Evolutionary conservation across 768 basidiomycete genomes (phyloP).

Genomic region (Rossbeevera mucosa): DNA sequence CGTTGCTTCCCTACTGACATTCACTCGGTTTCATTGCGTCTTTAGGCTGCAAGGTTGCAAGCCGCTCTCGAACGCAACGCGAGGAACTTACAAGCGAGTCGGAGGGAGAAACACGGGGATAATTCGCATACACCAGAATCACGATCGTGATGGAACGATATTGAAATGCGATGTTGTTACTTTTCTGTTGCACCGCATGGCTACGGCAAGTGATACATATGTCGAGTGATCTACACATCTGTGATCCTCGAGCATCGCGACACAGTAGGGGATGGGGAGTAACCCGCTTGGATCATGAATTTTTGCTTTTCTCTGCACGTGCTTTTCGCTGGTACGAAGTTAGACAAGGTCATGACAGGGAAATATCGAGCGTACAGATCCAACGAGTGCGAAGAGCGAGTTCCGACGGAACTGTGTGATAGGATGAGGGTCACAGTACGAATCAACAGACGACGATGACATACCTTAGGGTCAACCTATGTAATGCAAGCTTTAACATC

Average conservation of each 20-base stretch:
- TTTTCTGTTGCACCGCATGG: constrained; percentile 18
- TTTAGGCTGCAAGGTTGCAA: constrained; percentile 63
- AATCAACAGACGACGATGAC: constrained; percentile 9
- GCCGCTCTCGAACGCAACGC: constrained; percentile 53
- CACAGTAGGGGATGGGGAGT: background rate
- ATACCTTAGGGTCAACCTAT: constrained; percentile 80
- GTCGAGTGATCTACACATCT: constrained; percentile 9
- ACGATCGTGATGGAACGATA: constrained; percentile 2
- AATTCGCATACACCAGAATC: constrained; percentile 20
- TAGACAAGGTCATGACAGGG: background rate
- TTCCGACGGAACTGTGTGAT: constrained; percentile 75
- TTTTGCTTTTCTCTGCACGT: constrained; percentile 54
- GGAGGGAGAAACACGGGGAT: constrained; percentile 22
- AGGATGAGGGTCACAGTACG: background rate
- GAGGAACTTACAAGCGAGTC: constrained; percentile 26
- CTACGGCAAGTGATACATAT: constrained; percentile 22
- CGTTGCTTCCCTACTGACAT: background rate
- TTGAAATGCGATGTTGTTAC: constrained; percentile 4
- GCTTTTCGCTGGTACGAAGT: constrained; percentile 53
- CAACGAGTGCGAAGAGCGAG: constrained; percentile 62
- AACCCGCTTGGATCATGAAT: constrained; percentile 29
- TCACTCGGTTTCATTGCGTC: background rate
- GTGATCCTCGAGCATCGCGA: constrained; percentile 2
- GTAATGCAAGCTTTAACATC: constrained; percentile 1
- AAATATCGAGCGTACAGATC: constrained; percentile 54